Evolutionary conservation across 106 monocot species (phyloP), one percentile per base, ranked within the genome.

Genomic region (Iris macrosiphon): DNA sequence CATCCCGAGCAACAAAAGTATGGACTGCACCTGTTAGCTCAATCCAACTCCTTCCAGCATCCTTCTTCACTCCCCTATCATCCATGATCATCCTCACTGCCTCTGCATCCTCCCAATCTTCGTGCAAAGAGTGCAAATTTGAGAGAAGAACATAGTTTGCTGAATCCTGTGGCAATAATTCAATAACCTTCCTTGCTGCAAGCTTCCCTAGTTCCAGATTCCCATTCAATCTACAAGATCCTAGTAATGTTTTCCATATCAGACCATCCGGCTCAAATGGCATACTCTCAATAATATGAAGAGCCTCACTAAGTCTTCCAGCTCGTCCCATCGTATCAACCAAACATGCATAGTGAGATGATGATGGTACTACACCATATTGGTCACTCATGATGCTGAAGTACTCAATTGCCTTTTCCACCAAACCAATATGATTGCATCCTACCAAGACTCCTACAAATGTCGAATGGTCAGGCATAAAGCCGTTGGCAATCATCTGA

Each of bases 1-100:
- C 44, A 59, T 73, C 70, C 16, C 68, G 45, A 18, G 80, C 80
- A 45, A 57, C 55, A 43, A 84, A 90, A 38, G 49, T 17, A 62
- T 81, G 68, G n/a, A 85, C 61, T 41, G 64, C 66, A 38, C 27
- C 62, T 23, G 60, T 68, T 6, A 77, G 13, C 69, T 90, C 71
- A 58, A 90, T 85, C 77, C 80, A 81, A 70, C 89, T 90, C 67
- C 71, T 70, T 26, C 74, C 89, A 21, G 84, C 71, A 17, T 56
- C 71, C 52, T 90, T 90, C 68, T 59, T 80, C 40, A 85, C 67
- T 32, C 80, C 89, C 10, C 58, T 63, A 26, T 77, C 61, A 26
- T 81, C 78, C 84, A 85, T 78, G 58, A 30, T 45, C 54, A 25
- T 64, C 65, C 89, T 70, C 35, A 66, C 74, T 22, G 38, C 68